These are phyloP conservation scores for Hymenoscyphus linearis DNA, from an alignment of 2,329 filamentous ascomycete species.

Conservation along the genomic window DNA sequence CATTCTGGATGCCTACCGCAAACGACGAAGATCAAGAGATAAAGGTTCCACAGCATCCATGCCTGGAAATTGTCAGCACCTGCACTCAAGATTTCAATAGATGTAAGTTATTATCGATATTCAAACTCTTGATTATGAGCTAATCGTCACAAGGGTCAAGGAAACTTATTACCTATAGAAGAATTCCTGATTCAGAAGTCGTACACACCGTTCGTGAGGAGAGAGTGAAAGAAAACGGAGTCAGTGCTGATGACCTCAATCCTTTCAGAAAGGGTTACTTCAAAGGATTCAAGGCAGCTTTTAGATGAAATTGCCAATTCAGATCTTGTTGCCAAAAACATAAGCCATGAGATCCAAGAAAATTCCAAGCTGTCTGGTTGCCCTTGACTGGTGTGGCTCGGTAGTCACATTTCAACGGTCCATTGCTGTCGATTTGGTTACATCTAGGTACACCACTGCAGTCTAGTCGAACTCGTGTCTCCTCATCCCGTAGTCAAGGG, in stretches of 20 bases:
- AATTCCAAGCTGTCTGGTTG: background rate
- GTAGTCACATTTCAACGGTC: too few relatives aligned
- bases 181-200: constrained; percentile 57
- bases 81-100: constrained; percentile 87
- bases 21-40: constrained; percentile 75
- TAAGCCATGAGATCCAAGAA: background rate
- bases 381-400: too few relatives aligned
- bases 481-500: too few relatives aligned
- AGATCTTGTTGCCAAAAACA: background rate
- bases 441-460: too few relatives aligned
- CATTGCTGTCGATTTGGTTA: too few relatives aligned
- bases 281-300: constrained; percentile 35
- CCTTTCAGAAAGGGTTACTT: constrained; percentile 53
- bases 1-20: constrained; percentile 96
- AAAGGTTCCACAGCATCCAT: constrained; percentile 69
- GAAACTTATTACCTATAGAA: constrained; percentile 78
- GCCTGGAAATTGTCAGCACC: constrained; percentile 65
- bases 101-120: constrained; percentile 47
- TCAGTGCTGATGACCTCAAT: constrained; percentile 62
- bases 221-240: constrained; percentile 37
- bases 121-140: background rate
- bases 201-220: constrained; percentile 30
- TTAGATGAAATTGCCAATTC: constrained; percentile 11
- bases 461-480: too few relatives aligned
- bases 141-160: constrained; percentile 63